Evolutionary conservation across 192 early-diverging fungal genomes (phyloP).

Genomic region (Gryganskiella cystojenkinii): DNA sequence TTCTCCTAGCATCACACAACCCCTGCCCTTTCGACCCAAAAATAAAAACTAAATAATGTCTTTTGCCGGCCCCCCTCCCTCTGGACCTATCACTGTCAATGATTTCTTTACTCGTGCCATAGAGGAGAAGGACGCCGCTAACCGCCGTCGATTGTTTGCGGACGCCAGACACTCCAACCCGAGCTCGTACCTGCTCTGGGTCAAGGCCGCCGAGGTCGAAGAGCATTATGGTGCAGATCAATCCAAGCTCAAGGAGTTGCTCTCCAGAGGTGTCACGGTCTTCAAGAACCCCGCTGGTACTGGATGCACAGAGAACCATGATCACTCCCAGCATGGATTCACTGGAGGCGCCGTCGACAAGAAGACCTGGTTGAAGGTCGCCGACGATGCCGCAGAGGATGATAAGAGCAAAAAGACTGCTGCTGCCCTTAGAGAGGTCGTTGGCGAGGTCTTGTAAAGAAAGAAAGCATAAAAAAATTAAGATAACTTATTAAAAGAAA

Average conservation of each 20-base stretch:
- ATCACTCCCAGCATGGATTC: slow-evolving; percentile 38
- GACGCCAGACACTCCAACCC: slow-evolving; percentile 47
- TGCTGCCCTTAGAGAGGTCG: slow-evolving; percentile 25
- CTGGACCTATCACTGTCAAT: slow-evolving; percentile 26
- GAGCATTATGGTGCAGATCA: slow-evolving; percentile 51
- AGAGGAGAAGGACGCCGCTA: slow-evolving; percentile 33
- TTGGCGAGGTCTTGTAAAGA: slow-evolving; percentile 26
- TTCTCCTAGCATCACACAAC: neutral
- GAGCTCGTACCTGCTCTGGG: slow-evolving; percentile 39
- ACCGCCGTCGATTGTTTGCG: slow-evolving; percentile 51
- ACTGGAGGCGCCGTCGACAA: slow-evolving; percentile 17
- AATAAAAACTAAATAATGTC: slow-evolving; percentile 13
- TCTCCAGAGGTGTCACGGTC: slow-evolving; percentile 27
- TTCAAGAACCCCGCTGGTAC: slow-evolving; percentile 53
- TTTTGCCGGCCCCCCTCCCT: slow-evolving; percentile 29
- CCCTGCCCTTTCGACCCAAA: neutral
- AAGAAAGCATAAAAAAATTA: too few relatives aligned
- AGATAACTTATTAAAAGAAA: too few relatives aligned
- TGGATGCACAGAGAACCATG: slow-evolving; percentile 29
- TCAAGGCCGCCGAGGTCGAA: slow-evolving; percentile 50
- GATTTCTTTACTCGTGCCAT: slow-evolving; percentile 38
- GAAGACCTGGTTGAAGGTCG: slow-evolving; percentile 36
- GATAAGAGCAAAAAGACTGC: slow-evolving; percentile 46
- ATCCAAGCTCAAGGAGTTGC: slow-evolving; percentile 39
- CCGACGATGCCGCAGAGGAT: slow-evolving; percentile 6